phyloP scores from a whole-genome alignment of 169 alveolate genomes.

The Neospora caninum region DNA sequence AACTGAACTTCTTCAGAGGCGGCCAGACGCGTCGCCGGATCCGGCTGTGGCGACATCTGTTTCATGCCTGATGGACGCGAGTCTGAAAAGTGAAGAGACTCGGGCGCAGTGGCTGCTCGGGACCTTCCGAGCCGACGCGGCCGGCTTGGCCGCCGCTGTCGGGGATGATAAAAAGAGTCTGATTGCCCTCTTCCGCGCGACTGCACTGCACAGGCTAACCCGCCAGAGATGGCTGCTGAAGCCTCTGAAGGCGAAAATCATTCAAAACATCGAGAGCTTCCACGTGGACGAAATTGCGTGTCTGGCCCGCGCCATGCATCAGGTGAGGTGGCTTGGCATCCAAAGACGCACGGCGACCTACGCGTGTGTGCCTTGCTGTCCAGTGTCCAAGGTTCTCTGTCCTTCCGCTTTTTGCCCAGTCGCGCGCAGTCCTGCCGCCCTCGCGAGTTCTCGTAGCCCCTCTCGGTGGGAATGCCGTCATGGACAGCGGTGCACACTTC shows the following conservation, averaged over 20 bases:
- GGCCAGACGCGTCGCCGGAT: not conserved
- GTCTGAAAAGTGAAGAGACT: not conserved
- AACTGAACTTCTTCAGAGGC: not conserved
- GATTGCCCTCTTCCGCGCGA: not conserved
- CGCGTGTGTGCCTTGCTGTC: not conserved
- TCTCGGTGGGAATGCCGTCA: too few species aligned
- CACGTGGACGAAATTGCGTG: not conserved
- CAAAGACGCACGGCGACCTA: not conserved
- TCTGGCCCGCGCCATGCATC: not conserved
- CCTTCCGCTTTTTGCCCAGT: too few species aligned
- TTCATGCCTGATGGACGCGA: not conserved
- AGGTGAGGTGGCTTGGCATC: not conserved
- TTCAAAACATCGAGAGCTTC: not conserved
- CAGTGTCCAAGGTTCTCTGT: too few species aligned
- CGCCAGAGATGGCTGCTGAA: conserved; percentile 11
- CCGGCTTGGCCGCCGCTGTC: not conserved
- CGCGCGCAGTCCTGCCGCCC: too few species aligned
- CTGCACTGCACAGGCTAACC: not conserved
- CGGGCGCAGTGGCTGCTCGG: conserved; percentile 4
- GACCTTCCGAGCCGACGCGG: not conserved
- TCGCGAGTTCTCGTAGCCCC: too few species aligned
- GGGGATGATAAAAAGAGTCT: not conserved
- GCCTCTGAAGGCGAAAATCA: not conserved
- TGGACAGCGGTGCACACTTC: too few species aligned
- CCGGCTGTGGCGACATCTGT: not conserved